A percentile compares a stretch with the other conserved stretches of the same genome.
Conservation (phyloP, 768 basidiomycete genomes). For the Tremella mesenterica region DNA sequence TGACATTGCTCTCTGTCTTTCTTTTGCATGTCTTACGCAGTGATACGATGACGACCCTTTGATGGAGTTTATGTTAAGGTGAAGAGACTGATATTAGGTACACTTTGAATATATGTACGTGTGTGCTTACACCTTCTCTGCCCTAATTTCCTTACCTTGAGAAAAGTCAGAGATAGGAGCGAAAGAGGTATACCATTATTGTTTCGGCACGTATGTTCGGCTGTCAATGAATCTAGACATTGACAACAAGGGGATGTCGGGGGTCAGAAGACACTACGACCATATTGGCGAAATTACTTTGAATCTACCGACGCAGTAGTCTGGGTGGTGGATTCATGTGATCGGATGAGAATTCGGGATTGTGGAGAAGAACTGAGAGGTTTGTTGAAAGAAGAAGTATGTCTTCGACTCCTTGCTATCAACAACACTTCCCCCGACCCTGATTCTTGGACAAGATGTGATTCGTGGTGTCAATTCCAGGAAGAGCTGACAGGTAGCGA, state of each 20-base stretch:
- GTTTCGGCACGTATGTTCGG: too few species aligned
- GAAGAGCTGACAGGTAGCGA: slow-evolving; percentile 56
- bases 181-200: background rate
- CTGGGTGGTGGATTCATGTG: slow-evolving; percentile 96
- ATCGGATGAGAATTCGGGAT: slow-evolving; percentile 79
- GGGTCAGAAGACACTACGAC: slow-evolving; percentile 86
- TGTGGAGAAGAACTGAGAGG: slow-evolving; percentile 79
- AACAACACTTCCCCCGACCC: background rate
- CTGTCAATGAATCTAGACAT: background rate
- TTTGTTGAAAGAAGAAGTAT: slow-evolving; percentile 86
- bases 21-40: too few species aligned
- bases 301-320: slow-evolving; percentile 97
- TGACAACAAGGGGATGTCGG: slow-evolving; percentile 87
- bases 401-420: background rate
- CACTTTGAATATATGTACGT: slow-evolving; percentile 65
- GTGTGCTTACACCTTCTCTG: background rate
- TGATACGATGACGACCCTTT: slow-evolving; percentile 31
- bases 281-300: slow-evolving; percentile 99
- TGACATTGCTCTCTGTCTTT: too few species aligned
- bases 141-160: background rate
- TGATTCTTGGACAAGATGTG: too few species aligned
- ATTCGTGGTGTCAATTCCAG: too few species aligned
- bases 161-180: background rate
- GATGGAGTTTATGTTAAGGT: too few species aligned
- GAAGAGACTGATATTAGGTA: slow-evolving; percentile 48